Percentiles rank a stretch among this genome's conserved stretches.
phyloP scores from a whole-genome alignment of 495 filamentous ascomycete genomes.

The Daldinia vernicosa region DNA sequence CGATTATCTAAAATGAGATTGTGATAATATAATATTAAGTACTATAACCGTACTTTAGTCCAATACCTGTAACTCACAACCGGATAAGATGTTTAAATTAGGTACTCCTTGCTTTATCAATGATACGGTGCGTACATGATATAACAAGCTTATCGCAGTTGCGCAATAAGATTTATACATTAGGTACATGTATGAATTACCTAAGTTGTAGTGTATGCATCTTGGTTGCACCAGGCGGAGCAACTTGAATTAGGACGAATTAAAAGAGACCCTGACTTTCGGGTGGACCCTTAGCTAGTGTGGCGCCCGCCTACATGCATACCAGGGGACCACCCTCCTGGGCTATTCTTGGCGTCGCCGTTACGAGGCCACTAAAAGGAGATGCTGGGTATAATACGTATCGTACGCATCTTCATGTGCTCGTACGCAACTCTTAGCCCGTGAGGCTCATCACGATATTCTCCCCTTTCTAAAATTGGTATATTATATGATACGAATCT shows the following conservation, averaged over 20 bases:
- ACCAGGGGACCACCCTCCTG: constrained; percentile 5
- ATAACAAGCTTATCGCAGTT: not conserved
- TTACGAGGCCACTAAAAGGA: constrained; percentile 1
- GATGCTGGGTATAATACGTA: not conserved
- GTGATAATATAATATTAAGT: not conserved
- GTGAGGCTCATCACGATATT: not conserved
- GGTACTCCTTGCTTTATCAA: too few species aligned
- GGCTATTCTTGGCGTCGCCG: constrained; percentile 20
- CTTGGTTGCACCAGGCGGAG: constrained; percentile 8
- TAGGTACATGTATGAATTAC: not conserved
- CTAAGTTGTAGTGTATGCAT: not conserved
- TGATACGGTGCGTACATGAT: not conserved
- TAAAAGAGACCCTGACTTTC: constrained; percentile 23
- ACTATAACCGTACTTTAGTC: not conserved
- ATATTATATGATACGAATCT: not conserved
- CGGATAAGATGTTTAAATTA: not conserved
- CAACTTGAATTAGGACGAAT: constrained; percentile 23
- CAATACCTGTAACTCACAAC: not conserved
- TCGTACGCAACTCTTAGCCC: not conserved
- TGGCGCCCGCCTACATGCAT: constrained; percentile 3
- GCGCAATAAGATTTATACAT: not conserved
- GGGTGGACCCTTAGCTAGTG: constrained; percentile 18
- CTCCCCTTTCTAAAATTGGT: not conserved
- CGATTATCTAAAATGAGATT: not conserved
- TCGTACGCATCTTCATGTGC: not conserved